Evolutionary conservation across 2,329 filamentous ascomycete species (phyloP), one percentile per base, ranked within the genome.

Genomic region (Penicillium polonicum): DNA sequence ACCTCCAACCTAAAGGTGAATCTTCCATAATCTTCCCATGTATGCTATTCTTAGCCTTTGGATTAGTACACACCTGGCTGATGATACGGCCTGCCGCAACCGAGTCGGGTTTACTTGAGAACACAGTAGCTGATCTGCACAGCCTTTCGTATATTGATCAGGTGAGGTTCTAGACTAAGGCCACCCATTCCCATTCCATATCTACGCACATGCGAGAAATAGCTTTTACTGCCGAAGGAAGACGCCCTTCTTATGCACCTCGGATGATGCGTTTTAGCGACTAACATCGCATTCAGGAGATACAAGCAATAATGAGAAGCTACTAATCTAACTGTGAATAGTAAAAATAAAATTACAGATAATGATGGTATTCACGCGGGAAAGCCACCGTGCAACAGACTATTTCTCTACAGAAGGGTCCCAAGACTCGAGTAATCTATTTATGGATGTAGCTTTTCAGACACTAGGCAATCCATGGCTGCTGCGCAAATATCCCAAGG

Each of bases 61-160:
- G 15, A 31, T 13, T 31, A 3, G 35, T 42, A 23, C 8, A 29
- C 23, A 41, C 41, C 8, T 27, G 36, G 13, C 17, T 38, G 5
- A 9, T 27, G 17, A 36, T 45, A 29, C 17, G 42, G n/a, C 13
- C n/a, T 39, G 33, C 6, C 31, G 15, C 4, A n/a, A 12, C 13
- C 4, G 9, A 31, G n/a, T 19, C 8, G 2, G 27, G 13, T n/a
- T 31, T 31, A 15, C 36, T 3, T 27, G 5, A 21, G 27, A 33
- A n/a, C 9, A 35, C 15, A 17, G 5, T n/a, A 38, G 35, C 27
- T 15, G 15, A 31, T 17, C 17, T 21, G 33, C 41, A 38, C 23
- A 38, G 51, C 49, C 38, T 13, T 45, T 53, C 51, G 51, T 53
- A 46, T 46, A 21, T 23, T 19, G 9, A 27, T 46, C 42, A 46